Evolutionary conservation across 805 yeast species (phyloP).

Genomic region (Wickerhamomyces chambardii): DNA sequence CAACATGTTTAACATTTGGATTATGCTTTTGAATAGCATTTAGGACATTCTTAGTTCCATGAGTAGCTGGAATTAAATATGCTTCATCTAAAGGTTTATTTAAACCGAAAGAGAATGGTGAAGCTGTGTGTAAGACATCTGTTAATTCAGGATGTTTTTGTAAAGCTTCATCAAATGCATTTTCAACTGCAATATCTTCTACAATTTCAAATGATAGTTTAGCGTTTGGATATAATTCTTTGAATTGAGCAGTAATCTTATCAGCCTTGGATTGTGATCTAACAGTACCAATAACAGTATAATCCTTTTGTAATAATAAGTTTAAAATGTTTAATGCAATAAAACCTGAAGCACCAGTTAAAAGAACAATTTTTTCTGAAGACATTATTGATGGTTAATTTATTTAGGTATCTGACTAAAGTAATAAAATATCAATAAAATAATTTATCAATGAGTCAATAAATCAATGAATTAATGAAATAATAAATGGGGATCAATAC

Average conservation of each 20-base stretch:
- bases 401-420: too few species aligned
- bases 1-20: constrained; percentile 33
- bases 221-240: constrained; percentile 16
- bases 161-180: constrained; percentile 34
- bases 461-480: too few species aligned
- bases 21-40: constrained; percentile 30
- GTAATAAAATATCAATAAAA: too few species aligned
- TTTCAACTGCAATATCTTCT: constrained; percentile 29
- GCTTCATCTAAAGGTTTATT: constrained; percentile 31
- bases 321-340: constrained; percentile 32
- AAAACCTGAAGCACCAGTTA: constrained; percentile 38
- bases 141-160: constrained; percentile 35
- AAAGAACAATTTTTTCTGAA: constrained; percentile 17
- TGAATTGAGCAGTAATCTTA: constrained; percentile 12
- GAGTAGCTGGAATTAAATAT: constrained; percentile 40
- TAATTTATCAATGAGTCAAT: too few species aligned
- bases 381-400: neutral
- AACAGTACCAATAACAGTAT: constrained; percentile 33
- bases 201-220: constrained; percentile 32
- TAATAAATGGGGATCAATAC: too few species aligned
- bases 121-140: constrained; percentile 50
- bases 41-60: constrained; percentile 41
- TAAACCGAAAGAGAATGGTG: constrained; percentile 38
- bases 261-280: constrained; percentile 25
- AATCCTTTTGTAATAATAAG: constrained; percentile 24